Evolutionary conservation across 2,329 filamentous ascomycete species (phyloP), one percentile per base, ranked within the genome.

Genomic region (Xylaria polymorpha): DNA sequence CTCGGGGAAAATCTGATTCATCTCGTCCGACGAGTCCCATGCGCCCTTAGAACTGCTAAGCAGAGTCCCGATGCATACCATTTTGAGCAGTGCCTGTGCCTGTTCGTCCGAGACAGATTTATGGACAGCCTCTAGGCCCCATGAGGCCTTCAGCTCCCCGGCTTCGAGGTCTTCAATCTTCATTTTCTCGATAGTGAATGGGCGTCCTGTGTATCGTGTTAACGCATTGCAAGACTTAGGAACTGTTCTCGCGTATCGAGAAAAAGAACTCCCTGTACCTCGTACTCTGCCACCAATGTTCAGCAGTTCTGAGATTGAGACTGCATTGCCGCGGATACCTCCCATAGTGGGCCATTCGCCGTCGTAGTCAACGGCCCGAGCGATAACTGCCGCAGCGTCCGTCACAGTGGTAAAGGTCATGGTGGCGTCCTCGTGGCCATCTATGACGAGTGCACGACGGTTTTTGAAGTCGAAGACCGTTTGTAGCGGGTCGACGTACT

Each of bases 111-210:
- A 72, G 37, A 86, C 74, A 2, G 77, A 71, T 5, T 62, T 66
- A 53, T 81, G 76, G 18, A 68, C 60, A 0, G 72, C 72, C 51
- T 72, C 22, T 35, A 83, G 74, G 22, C 76, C 66, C 85, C 85
- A 87, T 3, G 79, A 80, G 0, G 81, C 76, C 15, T 80, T 79
- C 1, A 83, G 71, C 14, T 67, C 65, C 7, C 84, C 85, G 3
- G 77, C 80, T 72, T 83, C 76, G 5, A 89, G 81, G 72, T 89
- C 86, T 59, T 82, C 79, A 0, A 80, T 61, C 43, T 79, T 80
- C 1, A 88, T 77, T n/a, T 79, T 80, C 4, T 87, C 84, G 10
- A 87, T 72, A 0, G 69, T 62, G 63, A 85, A 84, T 5, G 77
- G 66, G 4, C 69, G 56, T 12, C 79, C 80, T 82, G 50, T 20